Conservation (phyloP, 2,329 filamentous ascomycete species). For the Leptographium wingfieldii region DNA sequence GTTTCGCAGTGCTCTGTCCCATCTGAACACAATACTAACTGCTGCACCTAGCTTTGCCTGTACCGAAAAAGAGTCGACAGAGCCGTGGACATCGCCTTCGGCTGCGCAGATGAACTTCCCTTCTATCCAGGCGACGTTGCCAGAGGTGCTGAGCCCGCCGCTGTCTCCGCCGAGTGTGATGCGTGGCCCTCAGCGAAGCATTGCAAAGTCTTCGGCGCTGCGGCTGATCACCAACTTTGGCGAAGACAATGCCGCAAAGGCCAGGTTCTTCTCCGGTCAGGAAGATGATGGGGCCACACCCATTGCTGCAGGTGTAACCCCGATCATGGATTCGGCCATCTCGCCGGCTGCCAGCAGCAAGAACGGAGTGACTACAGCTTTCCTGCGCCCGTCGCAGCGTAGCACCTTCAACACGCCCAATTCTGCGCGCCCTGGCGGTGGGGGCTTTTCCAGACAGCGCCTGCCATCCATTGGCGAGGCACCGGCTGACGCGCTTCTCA, state of each 20-base stretch:
- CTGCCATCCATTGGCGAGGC: slow-evolving; percentile 68
- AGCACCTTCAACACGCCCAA: slow-evolving; percentile 59
- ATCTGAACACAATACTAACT: neutral
- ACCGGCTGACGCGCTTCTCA: slow-evolving; percentile 21
- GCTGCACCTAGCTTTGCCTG: slow-evolving; percentile 57
- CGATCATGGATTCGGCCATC: slow-evolving; percentile 68
- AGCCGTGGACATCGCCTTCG: slow-evolving; percentile 79
- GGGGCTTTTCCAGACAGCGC: slow-evolving; percentile 49
- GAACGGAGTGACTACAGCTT: slow-evolving; percentile 53
- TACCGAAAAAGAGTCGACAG: slow-evolving; percentile 70
- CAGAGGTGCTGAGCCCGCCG: slow-evolving; percentile 54
- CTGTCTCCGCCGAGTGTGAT: slow-evolving; percentile 56
- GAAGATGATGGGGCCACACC: slow-evolving; percentile 53
- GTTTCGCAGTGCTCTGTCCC: neutral
- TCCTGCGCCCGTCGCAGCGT: slow-evolving; percentile 52
- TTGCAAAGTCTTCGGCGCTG: slow-evolving; percentile 69
- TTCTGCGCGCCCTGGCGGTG: slow-evolving; percentile 49
- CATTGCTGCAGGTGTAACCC: slow-evolving; percentile 71
- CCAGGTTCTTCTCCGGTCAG: slow-evolving; percentile 47
- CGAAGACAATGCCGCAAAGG: slow-evolving; percentile 40
- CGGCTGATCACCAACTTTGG: slow-evolving; percentile 89
- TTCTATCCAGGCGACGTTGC: slow-evolving; percentile 37
- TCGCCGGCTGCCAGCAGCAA: slow-evolving; percentile 56
- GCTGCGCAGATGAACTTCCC: slow-evolving; percentile 48
- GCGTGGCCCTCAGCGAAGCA: slow-evolving; percentile 45